These are phyloP conservation scores for Saccharum hybrid DNA, from an alignment of 202 grass and related monocot genomes.

Conservation along the genomic window DNA sequence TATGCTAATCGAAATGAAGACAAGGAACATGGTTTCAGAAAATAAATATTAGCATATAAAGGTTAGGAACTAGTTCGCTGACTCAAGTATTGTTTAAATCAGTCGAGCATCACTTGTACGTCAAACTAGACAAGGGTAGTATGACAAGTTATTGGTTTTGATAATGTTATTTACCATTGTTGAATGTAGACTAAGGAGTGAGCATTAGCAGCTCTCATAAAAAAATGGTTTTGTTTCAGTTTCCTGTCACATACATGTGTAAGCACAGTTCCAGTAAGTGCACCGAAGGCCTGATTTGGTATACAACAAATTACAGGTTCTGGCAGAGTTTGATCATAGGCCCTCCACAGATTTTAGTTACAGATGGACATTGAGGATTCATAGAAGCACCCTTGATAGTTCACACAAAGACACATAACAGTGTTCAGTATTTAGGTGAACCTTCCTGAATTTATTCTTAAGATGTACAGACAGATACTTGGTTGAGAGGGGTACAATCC, in stretches of 20 bases:
- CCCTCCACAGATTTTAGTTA: conserved; percentile 9
- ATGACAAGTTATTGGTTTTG: conserved; percentile 13
- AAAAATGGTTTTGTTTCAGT: conserved; percentile 14
- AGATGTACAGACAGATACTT: not conserved
- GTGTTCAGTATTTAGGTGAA: conserved; percentile 14
- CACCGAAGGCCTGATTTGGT: not conserved
- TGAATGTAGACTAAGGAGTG: not conserved
- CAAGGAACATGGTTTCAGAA: not conserved
- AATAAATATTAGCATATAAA: not conserved
- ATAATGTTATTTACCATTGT: conserved; percentile 8
- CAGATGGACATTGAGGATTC: not conserved
- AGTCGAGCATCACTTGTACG: not conserved
- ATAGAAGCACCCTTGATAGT: conserved; percentile 18
- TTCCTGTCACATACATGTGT: not conserved
- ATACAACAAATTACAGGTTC: not conserved
- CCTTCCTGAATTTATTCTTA: conserved; percentile 9
- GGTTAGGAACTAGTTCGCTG: not conserved
- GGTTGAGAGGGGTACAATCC: not conserved
- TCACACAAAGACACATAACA: conserved; percentile 10
- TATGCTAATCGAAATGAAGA: not conserved
- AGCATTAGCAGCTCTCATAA: conserved; percentile 6
- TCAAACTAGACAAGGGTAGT: conserved; percentile 7
- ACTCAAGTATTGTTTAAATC: not conserved
- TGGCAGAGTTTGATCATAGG: not conserved
- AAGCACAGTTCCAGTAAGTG: not conserved